These are phyloP conservation scores for Amphibolis antarctica DNA, from an alignment of 106 monocot species.

Conservation along the genomic window DNA sequence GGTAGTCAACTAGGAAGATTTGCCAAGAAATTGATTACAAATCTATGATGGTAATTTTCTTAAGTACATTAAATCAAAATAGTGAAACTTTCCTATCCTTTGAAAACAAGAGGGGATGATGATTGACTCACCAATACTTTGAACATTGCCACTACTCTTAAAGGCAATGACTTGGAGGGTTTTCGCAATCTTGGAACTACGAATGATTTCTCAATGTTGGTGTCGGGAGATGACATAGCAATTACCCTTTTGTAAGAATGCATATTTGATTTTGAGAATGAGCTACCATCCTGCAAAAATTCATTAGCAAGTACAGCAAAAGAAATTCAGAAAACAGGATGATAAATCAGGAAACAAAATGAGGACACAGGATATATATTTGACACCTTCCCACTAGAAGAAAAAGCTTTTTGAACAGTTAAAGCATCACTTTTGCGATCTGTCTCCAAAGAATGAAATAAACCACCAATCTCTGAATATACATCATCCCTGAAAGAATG, in stretches of 20 bases:
- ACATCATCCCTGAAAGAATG: conserved; percentile 39
- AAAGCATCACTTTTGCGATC: conserved; percentile 70
- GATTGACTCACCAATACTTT: conserved; percentile 69
- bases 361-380: not conserved
- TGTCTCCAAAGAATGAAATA: conserved; percentile 42
- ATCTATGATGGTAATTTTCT: too few species aligned
- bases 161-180: conserved; percentile 44
- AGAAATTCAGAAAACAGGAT: not conserved
- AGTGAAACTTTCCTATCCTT: too few species aligned
- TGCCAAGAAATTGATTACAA: too few species aligned
- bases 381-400: conserved; percentile 47
- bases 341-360: conserved; percentile 3
- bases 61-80: too few species aligned
- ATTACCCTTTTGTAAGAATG: conserved; percentile 44
- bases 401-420: conserved; percentile 90
- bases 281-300: conserved; percentile 27
- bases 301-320: not conserved
- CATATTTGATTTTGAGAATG: conserved; percentile 41
- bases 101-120: not conserved
- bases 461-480: conserved; percentile 17
- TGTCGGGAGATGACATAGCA: conserved; percentile 51
- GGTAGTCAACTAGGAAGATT: too few species aligned
- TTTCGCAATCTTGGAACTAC: conserved; percentile 54
- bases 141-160: conserved; percentile 75
- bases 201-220: conserved; percentile 17